Conservation (phyloP, 495 filamentous ascomycete genomes). For the Bryoglossum gracile region DNA sequence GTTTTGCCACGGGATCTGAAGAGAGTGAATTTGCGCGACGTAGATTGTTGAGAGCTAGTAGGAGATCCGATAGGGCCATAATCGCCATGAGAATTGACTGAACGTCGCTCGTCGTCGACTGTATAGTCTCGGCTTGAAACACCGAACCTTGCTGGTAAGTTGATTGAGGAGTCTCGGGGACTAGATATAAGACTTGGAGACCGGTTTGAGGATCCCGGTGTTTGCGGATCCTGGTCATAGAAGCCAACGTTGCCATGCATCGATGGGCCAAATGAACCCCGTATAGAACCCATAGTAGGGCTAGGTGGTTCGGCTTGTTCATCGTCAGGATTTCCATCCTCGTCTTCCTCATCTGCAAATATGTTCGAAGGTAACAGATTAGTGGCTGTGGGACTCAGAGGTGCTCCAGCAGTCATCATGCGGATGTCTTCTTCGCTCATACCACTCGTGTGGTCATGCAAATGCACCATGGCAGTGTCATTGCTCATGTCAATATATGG, state of each 20-base stretch:
- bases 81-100: constrained; percentile 28
- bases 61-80: constrained; percentile 25
- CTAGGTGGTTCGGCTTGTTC: too few species aligned
- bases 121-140: constrained; percentile 22
- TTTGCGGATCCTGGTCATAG: constrained; percentile 51
- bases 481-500: constrained; percentile 43
- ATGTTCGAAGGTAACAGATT: constrained; percentile 73
- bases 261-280: constrained; percentile 33
- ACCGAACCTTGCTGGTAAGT: constrained; percentile 43
- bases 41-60: constrained; percentile 2
- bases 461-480: constrained; percentile 29
- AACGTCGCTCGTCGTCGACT: constrained; percentile 27
- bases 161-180: constrained; percentile 54
- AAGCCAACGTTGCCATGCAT: constrained; percentile 32
- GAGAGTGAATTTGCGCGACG: constrained; percentile 38
- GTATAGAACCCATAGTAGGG: constrained; percentile 27
- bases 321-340: too few species aligned
- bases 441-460: constrained; percentile 21
- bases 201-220: constrained; percentile 61
- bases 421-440: constrained; percentile 38
- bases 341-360: constrained; percentile 66
- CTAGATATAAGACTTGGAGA: constrained; percentile 60
- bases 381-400: constrained; percentile 76
- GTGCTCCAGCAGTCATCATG: constrained; percentile 50
- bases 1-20: constrained; percentile 56